phyloP scores from a whole-genome alignment of 225 moss, liverwort and hornwort genomes.

The Rhytidiadelphus loreus region DNA sequence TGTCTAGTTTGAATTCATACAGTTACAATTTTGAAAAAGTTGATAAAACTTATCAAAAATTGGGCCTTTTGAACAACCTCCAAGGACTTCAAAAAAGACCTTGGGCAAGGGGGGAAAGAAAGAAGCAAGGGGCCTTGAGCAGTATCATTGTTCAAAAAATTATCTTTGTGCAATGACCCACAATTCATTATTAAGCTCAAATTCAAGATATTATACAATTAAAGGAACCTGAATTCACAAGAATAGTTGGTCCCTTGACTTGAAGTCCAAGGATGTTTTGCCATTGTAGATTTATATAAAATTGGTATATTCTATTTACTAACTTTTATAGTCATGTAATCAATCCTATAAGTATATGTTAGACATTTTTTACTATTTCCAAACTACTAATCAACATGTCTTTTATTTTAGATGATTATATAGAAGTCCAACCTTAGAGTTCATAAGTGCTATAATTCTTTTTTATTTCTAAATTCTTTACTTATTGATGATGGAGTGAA shows the following conservation, averaged over 20 bases:
- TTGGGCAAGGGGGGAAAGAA: accelerated
- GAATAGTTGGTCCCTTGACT: background rate
- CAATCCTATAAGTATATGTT: background rate
- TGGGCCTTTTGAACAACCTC: background rate
- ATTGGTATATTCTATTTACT: background rate
- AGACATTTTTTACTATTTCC: background rate
- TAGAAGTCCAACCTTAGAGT: background rate
- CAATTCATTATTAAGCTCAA: background rate
- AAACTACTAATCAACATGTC: background rate
- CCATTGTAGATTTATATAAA: too few species aligned
- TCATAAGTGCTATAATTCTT: background rate
- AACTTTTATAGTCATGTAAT: too few species aligned
- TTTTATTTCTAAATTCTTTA: background rate
- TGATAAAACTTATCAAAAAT: background rate
- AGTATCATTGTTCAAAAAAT: accelerated
- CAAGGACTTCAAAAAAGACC: background rate
- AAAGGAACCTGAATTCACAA: background rate
- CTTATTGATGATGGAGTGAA: too few species aligned
- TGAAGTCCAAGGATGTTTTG: too few species aligned
- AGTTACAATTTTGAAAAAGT: background rate
- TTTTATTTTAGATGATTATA: background rate
- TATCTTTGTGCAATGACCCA: background rate
- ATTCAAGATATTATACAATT: background rate
- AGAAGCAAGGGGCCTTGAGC: background rate
- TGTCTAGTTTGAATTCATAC: background rate